These are phyloP conservation scores for Colletotrichum magnum DNA, from an alignment of 2,329 filamentous ascomycete species.

Conservation along the genomic window DNA sequence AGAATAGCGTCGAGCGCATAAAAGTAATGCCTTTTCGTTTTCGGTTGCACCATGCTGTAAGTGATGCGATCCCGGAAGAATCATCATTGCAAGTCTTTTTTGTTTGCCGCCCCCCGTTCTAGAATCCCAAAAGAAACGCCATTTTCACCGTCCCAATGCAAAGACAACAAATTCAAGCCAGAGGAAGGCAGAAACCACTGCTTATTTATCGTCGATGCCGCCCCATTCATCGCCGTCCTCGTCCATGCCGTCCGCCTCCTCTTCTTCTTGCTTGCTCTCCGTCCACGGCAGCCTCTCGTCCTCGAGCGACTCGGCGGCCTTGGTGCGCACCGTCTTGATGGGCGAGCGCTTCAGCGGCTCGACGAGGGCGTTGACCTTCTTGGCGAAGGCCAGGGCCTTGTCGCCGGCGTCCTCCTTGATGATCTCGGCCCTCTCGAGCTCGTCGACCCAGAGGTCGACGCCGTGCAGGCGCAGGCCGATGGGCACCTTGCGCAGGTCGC, in stretches of 20 bases:
- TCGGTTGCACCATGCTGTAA: background rate
- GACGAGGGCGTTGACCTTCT: slow-evolving; percentile 68
- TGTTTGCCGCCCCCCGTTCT: slow-evolving; percentile 16
- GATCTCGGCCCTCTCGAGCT: slow-evolving; percentile 80
- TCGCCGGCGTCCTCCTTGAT: slow-evolving; percentile 55
- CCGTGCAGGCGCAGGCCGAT: slow-evolving; percentile 90
- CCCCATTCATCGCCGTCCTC: slow-evolving; percentile 52
- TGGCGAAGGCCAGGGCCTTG: slow-evolving; percentile 63
- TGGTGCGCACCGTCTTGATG: slow-evolving; percentile 79
- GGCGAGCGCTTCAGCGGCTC: slow-evolving; percentile 70
- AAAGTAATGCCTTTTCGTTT: slow-evolving; percentile 11
- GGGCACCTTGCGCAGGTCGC: slow-evolving; percentile 71
- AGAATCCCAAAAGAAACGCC: slow-evolving; percentile 26
- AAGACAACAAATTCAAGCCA: slow-evolving; percentile 11
- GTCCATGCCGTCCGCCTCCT: slow-evolving; percentile 52
- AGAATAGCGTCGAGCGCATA: slow-evolving; percentile 35
- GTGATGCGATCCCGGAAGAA: slow-evolving; percentile 12
- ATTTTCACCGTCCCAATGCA: slow-evolving; percentile 37
- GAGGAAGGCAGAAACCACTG: background rate
- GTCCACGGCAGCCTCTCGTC: slow-evolving; percentile 83
- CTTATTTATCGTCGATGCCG: slow-evolving; percentile 40
- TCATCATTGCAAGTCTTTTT: slow-evolving; percentile 11
- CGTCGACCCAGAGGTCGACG: slow-evolving; percentile 92
- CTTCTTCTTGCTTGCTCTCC: slow-evolving; percentile 53
- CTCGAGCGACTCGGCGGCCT: slow-evolving; percentile 77